Evolutionary conservation across 2,329 filamentous ascomycete genomes (phyloP), one percentile per base, ranked within the genome.

Genomic region (Pseudohalonectria lignicola): DNA sequence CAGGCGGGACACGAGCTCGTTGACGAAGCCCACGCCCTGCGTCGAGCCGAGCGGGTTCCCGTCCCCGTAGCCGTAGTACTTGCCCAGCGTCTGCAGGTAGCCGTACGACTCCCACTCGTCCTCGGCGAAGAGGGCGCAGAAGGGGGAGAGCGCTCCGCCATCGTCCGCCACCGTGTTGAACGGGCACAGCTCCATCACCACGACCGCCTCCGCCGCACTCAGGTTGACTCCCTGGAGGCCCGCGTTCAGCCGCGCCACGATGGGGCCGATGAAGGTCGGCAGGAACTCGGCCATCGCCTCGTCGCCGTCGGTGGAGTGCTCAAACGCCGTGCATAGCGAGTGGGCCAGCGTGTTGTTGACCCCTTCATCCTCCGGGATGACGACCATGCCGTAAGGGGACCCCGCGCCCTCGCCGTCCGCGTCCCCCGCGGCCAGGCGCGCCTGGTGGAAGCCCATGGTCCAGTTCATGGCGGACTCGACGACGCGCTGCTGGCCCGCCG

Each of bases 131-230:
- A 94, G 65, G 12, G 55, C 53, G 58, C 88, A 95, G 60, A 94
- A 93, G 0, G 66, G 62, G 0, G 86, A 86, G 9, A 81, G 55
- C 15, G 59, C 67, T 4, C 63, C 71, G 3, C 69, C 60, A 0
- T 59, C 52, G 5, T 74, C 66, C 8, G 80, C 76, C n/a, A 94
- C 76, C 0, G 85, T 90, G 47, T 82, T 72, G 60, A 86, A 94
- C 0, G 88, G 80, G 51, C 88, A 95, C 43, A 94, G 66, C 49
- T 94, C 86, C 86, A 95, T 94, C 25, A 95, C 55, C 41, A 71
- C 73, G 40, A 87, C 64, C 1, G 78, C 74, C 25, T 90, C 78
- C 1, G 62, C 51, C 11, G 66, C 53, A 3, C 71, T 74, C 31
- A 94, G 56, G 43, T 82, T 76, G 5, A 74, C 78, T 3, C 82